phyloP scores from a whole-genome alignment of 2,329 filamentous ascomycete species.

The Chrysoporthe deuterocubensis region DNA sequence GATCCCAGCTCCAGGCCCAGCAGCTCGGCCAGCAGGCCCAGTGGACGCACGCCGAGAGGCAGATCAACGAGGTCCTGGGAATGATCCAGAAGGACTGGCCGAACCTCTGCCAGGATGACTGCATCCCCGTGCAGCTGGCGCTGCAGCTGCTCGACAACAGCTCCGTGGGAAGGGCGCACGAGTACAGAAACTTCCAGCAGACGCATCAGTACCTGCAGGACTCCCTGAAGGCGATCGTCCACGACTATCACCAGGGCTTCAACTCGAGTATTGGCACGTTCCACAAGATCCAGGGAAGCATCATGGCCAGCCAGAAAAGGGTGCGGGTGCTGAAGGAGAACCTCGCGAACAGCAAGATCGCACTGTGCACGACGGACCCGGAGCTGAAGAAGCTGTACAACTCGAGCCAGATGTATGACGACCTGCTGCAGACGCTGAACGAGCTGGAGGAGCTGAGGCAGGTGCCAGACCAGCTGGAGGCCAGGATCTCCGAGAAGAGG shows the following conservation, averaged over 20 bases:
- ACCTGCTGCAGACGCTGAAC: constrained; percentile 79
- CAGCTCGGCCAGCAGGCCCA: constrained; percentile 32
- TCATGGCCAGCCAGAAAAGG: constrained; percentile 83
- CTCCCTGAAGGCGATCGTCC: constrained; percentile 91
- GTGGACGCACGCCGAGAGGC: constrained; percentile 55
- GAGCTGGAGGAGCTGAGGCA: constrained; percentile 87
- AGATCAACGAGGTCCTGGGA: constrained; percentile 70
- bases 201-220: constrained; percentile 89
- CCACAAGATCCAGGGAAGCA: constrained; percentile 95
- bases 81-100: constrained; percentile 90
- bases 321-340: constrained; percentile 83
- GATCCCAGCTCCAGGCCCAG: constrained; percentile 35
- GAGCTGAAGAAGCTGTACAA: constrained; percentile 89
- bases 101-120: constrained; percentile 86
- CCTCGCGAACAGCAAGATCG: constrained; percentile 78
- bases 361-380: constrained; percentile 82
- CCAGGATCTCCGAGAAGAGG: constrained; percentile 92
- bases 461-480: constrained; percentile 90
- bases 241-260: constrained; percentile 98
- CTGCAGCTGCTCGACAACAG: constrained; percentile 92
- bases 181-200: constrained; percentile 81
- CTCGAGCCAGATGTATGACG: constrained; percentile 87
- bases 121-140: constrained; percentile 91
- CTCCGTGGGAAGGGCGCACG: constrained; percentile 88
- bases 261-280: constrained; percentile 99